Evolutionary conservation across 495 filamentous ascomycete species (phyloP), one percentile per base, ranked within the genome.

Genomic region (Rusavskia elegans): DNA sequence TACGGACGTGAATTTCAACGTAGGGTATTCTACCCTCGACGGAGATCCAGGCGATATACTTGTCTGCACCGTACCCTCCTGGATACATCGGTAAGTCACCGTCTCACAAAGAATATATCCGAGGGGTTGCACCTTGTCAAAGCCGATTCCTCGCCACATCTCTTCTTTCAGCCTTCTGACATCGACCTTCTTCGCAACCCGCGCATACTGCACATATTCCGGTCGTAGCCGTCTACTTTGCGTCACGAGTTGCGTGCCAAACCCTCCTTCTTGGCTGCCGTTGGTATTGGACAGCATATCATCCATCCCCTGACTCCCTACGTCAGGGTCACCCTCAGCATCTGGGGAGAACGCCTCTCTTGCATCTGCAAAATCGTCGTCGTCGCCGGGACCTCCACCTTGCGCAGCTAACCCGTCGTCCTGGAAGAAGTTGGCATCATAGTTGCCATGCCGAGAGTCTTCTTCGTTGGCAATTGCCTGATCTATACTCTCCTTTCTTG

Each of bases 121-220:
- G 25, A 27, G 27, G 16, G n/a, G 2, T 41, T 53, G 8, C 42
- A 60, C 65, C 40, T 70, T 63, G 50, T 79, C 77, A 38, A 85
- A 73, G 19, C 81, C 84, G 66, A 95, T 86, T 7, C 87, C 86
- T 65, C 76, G 83, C 93, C 93, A 99, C 62, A 99, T 81, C 63
- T 99, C 88, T 64, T 89, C 84, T 70, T 99, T 99, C 59, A 99
- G 68, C 62, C 88, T 71, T 48, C 90, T 74, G 0, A 97, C 89
- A 61, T 99, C 93, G n/a, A 99, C 93, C 72, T 97, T 99, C 77
- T 95, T 99, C 14, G 93, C 93, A 23, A 93, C 84, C 27, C 89
- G 76, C 17, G 93, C 93, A 64, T 95, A 99, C 63, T 95, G 86
- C 29, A 99, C 87, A 55, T 99, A 97, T 64, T 97, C 92, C 0